Conservation (phyloP, 129 eudicot genomes). For the Helichrysum umbraculigerum region DNA sequence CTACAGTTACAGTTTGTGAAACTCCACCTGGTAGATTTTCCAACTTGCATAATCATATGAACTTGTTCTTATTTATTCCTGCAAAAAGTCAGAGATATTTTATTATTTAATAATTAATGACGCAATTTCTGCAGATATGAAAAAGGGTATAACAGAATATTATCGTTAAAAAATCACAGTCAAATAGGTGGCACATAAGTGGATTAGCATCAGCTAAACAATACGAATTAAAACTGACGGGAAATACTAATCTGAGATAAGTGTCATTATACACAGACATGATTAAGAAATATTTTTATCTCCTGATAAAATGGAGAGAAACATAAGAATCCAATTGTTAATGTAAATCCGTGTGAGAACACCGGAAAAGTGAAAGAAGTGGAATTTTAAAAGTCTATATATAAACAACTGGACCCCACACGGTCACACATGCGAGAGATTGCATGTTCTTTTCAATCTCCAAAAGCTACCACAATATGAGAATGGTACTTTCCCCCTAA, state of each 20-base stretch:
- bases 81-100: neutral
- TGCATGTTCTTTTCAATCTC: constrained; percentile 19
- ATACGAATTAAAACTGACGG: neutral
- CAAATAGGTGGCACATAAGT: neutral
- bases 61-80: constrained; percentile 11
- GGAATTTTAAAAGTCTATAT: constrained; percentile 11
- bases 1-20: constrained; percentile 7
- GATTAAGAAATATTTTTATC: constrained; percentile 11
- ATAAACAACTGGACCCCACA: constrained; percentile 28
- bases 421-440: constrained; percentile 3
- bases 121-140: neutral
- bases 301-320: constrained; percentile 8
- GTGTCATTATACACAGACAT: neutral
- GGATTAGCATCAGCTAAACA: neutral
- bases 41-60: constrained; percentile 7
- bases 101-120: neutral
- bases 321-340: neutral
- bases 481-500: constrained; percentile 25
- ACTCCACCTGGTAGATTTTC: constrained; percentile 1
- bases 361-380: neutral
- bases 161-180: neutral
- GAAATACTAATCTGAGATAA: constrained; percentile 8
- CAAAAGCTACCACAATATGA: constrained; percentile 5
- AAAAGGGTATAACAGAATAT: neutral
- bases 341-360: constrained; percentile 16